Conservation (phyloP, 2,329 filamentous ascomycete genomes). For the Ascochyta lentis region DNA sequence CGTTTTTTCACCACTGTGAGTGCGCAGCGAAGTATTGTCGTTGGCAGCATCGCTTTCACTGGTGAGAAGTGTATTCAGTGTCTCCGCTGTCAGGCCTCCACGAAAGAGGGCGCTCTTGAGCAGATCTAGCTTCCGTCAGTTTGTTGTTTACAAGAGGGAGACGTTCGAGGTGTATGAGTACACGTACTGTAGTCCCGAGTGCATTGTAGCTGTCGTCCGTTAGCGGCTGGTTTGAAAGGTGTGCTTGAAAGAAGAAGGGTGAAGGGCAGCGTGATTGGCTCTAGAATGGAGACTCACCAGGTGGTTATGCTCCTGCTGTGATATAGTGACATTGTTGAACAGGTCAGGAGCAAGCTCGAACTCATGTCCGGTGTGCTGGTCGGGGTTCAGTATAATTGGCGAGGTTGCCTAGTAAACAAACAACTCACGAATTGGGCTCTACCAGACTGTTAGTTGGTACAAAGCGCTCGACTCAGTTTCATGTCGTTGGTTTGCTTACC, state of each 20-base stretch:
- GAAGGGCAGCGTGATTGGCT: too few species aligned
- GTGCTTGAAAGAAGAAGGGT: not conserved
- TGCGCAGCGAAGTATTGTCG: conserved; percentile 23
- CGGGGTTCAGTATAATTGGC: conserved; percentile 12
- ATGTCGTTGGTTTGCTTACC: conserved; percentile 55
- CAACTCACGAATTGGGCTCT: conserved; percentile 61
- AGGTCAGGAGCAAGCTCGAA: conserved; percentile 45
- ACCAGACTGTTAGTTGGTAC: conserved; percentile 31
- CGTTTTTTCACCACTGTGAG: conserved; percentile 24
- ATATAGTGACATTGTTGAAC: conserved; percentile 59
- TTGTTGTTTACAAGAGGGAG: not conserved
- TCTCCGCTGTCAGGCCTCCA: conserved; percentile 59
- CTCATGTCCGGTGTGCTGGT: conserved; percentile 51
- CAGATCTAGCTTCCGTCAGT: conserved; percentile 45
- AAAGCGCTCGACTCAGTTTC: not conserved
- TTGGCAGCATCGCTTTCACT: conserved; percentile 31
- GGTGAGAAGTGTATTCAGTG: conserved; percentile 56
- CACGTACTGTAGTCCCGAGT: conserved; percentile 63
- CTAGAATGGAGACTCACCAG: conserved; percentile 56
- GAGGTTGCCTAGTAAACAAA: not conserved
- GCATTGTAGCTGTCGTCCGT: conserved; percentile 41
- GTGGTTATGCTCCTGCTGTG: conserved; percentile 66
- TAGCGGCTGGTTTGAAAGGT: not conserved
- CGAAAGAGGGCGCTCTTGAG: conserved; percentile 57
- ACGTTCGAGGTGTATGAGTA: not conserved